phyloP scores from a whole-genome alignment of 805 yeast species.

The Candida pini region DNA sequence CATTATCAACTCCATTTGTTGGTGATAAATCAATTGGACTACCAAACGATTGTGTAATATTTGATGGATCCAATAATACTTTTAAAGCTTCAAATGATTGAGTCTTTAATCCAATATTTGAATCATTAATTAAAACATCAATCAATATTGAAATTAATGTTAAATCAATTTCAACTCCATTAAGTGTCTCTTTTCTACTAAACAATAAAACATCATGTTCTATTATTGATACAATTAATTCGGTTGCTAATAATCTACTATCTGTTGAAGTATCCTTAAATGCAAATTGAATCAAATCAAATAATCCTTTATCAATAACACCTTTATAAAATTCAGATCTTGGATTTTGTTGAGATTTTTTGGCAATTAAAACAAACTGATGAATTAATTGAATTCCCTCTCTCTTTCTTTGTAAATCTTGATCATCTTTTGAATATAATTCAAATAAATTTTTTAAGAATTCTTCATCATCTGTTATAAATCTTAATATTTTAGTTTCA shows the following conservation, averaged over 20 bases:
- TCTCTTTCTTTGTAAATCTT: constrained; percentile 31
- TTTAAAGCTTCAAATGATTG: constrained; percentile 83
- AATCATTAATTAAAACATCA: constrained; percentile 55
- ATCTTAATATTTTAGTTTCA: constrained; percentile 61
- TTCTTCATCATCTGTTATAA: constrained; percentile 42
- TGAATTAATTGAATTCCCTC: constrained; percentile 77
- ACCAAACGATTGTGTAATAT: constrained; percentile 7
- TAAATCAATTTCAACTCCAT: constrained; percentile 31
- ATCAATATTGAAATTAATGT: constrained; percentile 46
- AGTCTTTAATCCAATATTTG: constrained; percentile 65
- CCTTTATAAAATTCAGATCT: constrained; percentile 59
- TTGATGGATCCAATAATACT: constrained; percentile 58
- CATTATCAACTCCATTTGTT: neutral
- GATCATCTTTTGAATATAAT: constrained; percentile 35
- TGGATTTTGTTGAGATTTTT: constrained; percentile 54
- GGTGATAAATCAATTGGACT: constrained; percentile 13
- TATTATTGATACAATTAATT: constrained; percentile 69
- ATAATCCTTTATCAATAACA: constrained; percentile 63
- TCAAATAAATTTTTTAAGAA: constrained; percentile 57
- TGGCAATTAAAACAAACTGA: constrained; percentile 74
- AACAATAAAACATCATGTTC: constrained; percentile 77
- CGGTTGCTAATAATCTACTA: constrained; percentile 69
- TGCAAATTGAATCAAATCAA: constrained; percentile 67
- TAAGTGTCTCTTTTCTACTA: constrained; percentile 21
- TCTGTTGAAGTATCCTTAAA: constrained; percentile 44